Conservation (phyloP, 1,139 yeast genomes). For the Magnusiomyces starmeri region DNA sequence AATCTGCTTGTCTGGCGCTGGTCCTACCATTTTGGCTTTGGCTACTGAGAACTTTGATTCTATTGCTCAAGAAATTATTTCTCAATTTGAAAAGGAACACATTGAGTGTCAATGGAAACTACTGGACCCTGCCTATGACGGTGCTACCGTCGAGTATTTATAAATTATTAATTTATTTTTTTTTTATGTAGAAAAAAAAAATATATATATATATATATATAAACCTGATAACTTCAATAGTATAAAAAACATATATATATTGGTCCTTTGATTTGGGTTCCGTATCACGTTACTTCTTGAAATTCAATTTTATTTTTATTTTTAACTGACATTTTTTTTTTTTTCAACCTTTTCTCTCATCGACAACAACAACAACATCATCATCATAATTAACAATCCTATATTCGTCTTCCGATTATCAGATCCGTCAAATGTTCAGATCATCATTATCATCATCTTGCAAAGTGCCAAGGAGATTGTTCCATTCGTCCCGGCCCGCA, state of each 20-base stretch:
- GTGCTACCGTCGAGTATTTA: conserved; percentile 42
- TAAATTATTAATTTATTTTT: conserved; percentile 4
- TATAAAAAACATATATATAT: background rate
- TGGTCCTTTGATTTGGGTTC: too few relatives aligned
- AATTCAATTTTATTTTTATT: background rate
- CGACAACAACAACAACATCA: background rate
- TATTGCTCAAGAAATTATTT: conserved; percentile 72
- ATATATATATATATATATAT: background rate
- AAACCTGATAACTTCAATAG: background rate
- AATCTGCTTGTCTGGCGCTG: conserved; percentile 94
- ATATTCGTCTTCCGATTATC: background rate
- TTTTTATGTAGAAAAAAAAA: background rate
- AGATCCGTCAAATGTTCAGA: background rate
- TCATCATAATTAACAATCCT: background rate
- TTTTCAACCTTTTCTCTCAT: background rate
- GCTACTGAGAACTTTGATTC: conserved; percentile 82
- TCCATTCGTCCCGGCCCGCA: background rate
- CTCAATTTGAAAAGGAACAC: conserved; percentile 56
- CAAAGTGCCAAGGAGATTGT: background rate
- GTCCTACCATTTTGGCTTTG: conserved; percentile 90
- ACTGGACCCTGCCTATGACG: conserved; percentile 79
- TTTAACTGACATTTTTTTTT: background rate
- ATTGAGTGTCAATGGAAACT: conserved; percentile 77
- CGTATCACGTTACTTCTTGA: background rate
- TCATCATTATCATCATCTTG: background rate